Conservation (phyloP, 495 filamentous ascomycete species). For the Annulohypoxylon maeteangense region DNA sequence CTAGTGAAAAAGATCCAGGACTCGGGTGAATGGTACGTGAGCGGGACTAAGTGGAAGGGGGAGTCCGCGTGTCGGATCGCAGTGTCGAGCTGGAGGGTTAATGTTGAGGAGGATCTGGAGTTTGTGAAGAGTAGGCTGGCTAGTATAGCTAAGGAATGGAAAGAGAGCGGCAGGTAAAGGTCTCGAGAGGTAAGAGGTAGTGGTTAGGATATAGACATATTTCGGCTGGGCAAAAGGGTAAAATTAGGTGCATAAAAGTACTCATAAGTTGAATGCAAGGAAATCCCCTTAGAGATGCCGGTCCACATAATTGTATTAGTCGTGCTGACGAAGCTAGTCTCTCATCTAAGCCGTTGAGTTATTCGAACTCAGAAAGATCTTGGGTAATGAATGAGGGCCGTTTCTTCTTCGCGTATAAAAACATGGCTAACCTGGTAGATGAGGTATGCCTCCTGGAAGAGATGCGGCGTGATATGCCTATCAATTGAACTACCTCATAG, state of each 20-base stretch:
- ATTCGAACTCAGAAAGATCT: not conserved
- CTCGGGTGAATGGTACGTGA: conserved; percentile 81
- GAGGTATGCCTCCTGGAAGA: not conserved
- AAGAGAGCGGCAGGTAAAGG: conserved; percentile 15
- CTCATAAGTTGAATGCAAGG: not conserved
- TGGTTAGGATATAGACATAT: not conserved
- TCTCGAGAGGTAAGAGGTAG: not conserved
- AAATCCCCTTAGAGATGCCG: too few species aligned
- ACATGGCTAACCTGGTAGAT: not conserved
- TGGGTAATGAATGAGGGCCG: not conserved
- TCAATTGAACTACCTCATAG: not conserved
- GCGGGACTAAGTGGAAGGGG: conserved; percentile 80
- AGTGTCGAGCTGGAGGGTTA: conserved; percentile 82
- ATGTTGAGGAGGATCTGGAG: conserved; percentile 65
- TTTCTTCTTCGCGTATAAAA: not conserved
- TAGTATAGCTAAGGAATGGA: conserved; percentile 35
- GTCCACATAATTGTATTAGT: not conserved
- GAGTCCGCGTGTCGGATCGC: conserved; percentile 79
- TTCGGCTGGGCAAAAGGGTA: too few species aligned
- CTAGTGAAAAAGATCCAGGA: conserved; percentile 78
- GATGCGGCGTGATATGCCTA: not conserved
- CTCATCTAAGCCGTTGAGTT: not conserved
- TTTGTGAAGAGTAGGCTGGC: conserved; percentile 54
- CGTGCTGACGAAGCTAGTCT: not conserved
- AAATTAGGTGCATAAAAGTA: not conserved